Percentiles rank a stretch among this genome's conserved stretches.
Evolutionary conservation across 2,329 filamentous ascomycete genomes (phyloP).

Genomic region (Xylariales sp.): DNA sequence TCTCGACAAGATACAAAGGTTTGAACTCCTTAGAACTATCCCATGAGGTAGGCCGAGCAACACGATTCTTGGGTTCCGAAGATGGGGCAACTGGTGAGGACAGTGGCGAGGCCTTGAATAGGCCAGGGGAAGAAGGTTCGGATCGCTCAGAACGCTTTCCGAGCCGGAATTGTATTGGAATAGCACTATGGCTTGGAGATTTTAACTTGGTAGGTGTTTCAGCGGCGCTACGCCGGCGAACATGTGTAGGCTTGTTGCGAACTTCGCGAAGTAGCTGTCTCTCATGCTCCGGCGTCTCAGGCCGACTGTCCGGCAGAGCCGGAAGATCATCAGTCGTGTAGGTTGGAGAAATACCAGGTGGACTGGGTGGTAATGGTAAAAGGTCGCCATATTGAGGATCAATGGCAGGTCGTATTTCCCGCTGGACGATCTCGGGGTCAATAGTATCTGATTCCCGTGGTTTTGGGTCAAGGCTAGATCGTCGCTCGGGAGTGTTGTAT

Average conservation of each 20-base stretch:
- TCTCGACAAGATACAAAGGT: constrained; percentile 79
- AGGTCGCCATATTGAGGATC: constrained; percentile 64
- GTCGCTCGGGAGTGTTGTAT: constrained; percentile 14
- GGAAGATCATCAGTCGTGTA: constrained; percentile 37
- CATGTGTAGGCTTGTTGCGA: constrained; percentile 36
- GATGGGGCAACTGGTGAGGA: constrained; percentile 23
- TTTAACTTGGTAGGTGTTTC: constrained; percentile 44
- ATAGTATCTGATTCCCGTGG: constrained; percentile 30
- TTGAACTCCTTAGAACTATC: constrained; percentile 67
- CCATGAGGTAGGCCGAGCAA: constrained; percentile 56
- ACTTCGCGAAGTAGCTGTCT: constrained; percentile 34
- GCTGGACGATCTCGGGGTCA: constrained; percentile 54
- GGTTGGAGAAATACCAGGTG: constrained; percentile 44
- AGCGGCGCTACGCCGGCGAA: constrained; percentile 43
- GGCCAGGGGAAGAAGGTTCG: constrained; percentile 25
- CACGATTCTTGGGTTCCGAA: constrained; percentile 32
- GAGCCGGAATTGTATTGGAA: constrained; percentile 52
- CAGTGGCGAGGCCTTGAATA: constrained; percentile 38
- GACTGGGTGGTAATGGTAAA: constrained; percentile 59
- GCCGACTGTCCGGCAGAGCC: constrained; percentile 55
- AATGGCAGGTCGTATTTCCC: constrained; percentile 60
- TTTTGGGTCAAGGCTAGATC: constrained; percentile 9
- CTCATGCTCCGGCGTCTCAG: constrained; percentile 47
- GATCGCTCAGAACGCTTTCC: constrained; percentile 34
- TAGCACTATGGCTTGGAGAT: constrained; percentile 53